Evolutionary conservation across 2,329 filamentous ascomycete genomes (phyloP).

Genomic region (Salinomyces thailandicus): DNA sequence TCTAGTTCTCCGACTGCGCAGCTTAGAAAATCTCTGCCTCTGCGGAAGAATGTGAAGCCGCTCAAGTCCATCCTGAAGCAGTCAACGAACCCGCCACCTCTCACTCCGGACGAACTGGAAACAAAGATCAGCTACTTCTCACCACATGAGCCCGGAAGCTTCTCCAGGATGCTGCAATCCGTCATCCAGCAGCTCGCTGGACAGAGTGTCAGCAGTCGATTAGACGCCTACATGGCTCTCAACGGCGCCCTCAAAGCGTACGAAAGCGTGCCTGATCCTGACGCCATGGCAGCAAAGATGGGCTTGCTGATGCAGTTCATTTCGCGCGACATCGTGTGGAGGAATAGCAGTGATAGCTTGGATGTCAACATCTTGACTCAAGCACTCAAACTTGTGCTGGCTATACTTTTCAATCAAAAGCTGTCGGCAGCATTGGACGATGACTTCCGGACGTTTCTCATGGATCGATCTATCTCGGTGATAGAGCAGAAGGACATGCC

Average conservation of each 20-base stretch:
- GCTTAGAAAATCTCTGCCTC: slow-evolving; percentile 28
- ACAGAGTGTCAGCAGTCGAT: slow-evolving; percentile 56
- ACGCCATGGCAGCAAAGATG: slow-evolving; percentile 66
- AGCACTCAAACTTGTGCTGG: slow-evolving; percentile 65
- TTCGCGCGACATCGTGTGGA: slow-evolving; percentile 63
- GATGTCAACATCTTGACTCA: slow-evolving; percentile 67
- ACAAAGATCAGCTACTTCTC: slow-evolving; percentile 33
- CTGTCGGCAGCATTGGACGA: slow-evolving; percentile 60
- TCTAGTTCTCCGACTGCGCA: slow-evolving; percentile 36
- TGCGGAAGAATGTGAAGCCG: slow-evolving; percentile 44
- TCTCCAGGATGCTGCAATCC: slow-evolving; percentile 75
- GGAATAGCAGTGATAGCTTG: slow-evolving; percentile 34
- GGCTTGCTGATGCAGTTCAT: slow-evolving; percentile 70
- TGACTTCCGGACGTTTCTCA: slow-evolving; percentile 68
- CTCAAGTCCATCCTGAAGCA: slow-evolving; percentile 76
- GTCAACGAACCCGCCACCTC: slow-evolving; percentile 33
- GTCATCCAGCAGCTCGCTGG: slow-evolving; percentile 71
- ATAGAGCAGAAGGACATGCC: slow-evolving; percentile 58
- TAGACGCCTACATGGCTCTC: slow-evolving; percentile 81
- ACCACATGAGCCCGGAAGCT: slow-evolving; percentile 45
- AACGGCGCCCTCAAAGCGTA: slow-evolving; percentile 67
- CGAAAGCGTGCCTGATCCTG: slow-evolving; percentile 66
- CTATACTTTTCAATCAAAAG: slow-evolving; percentile 64
- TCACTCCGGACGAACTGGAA: slow-evolving; percentile 27
- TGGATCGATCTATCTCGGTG: slow-evolving; percentile 68